Base-by-base conservation (phyloP, 78 protist genomes). In the Thecamonas trahens region DNA sequence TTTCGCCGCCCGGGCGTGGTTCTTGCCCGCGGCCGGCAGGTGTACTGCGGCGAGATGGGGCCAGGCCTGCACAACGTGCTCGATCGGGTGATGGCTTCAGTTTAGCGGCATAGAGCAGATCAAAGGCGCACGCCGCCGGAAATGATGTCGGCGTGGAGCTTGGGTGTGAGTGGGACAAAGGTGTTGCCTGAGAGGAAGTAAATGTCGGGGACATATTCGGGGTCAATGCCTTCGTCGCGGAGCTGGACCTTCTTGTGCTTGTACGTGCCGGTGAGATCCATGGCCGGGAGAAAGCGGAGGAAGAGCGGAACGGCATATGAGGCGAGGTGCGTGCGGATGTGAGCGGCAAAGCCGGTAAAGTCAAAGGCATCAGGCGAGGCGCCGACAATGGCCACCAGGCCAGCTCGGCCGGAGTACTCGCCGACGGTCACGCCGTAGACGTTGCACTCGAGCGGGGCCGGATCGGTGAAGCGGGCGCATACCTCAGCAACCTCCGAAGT, bases 401-500 rank as follows among this genome's bases (percentile, higher is more conserved):
- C 62, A 18, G 26, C 7, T 4, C 18, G 18, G 26, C 62, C 18
- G 22, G 8, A 9, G 18, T 9, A 20, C 18, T 3, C 62, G 17
- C 35, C 32, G 22, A 58, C 42, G 9, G 29, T 39, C 20, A 68
- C 62, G 28, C 64, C 64, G 15, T 37, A 58, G 24, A 68, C 64
- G 64, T 26, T 26, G 38, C 61, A 26, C 17, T 18, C 74, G 28
- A 55, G 18, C 40, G 13, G 14, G 37, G 34, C 40, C 15, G 52
- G 53, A 44, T 52, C 65, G 8, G 1, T 13, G 8, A 7, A 3
- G 20, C 24, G 59, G 31, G 24, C 24, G 37, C 32, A 3, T 55
- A 44, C 77, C 35, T 62, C 64, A 31, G 35, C 72, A n/a, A 82
- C 83, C 40, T 82, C 80, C 18, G 54, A 29, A 7, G 87, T 82